Evolutionary conservation across 441 rosid genomes (phyloP), one percentile per base, ranked within the genome.

Genomic region (Isatis lusitanica): DNA sequence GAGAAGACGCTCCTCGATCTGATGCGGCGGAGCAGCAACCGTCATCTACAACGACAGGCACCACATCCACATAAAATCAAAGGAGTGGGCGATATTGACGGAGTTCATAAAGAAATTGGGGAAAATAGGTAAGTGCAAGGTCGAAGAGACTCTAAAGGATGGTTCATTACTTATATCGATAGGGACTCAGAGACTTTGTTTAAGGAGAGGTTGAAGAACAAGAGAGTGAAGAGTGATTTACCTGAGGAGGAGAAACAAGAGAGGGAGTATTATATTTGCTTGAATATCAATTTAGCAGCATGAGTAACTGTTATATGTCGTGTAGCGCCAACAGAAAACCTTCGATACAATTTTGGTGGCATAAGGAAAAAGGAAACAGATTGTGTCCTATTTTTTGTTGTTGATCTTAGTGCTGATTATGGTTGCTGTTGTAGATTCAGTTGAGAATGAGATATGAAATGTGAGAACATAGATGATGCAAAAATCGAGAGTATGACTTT

Each of bases 211-310:
- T 69, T 86, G 82, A 92, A 92, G 84, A 92, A 85, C 28, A 95
- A 95, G 87, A 85, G 99, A 51, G 71, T 88, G 0, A 88, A 81
- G 76, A 79, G 90, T 24, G 97, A 92, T 68, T 56, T 90, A 75
- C 97, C 70, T 8, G 98, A 95, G 63, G 98, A 94, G 79, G 99
- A 95, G 86, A 94, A 88, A 78, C 90, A 89, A 44, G 98, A 92
- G 85, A 83, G 88, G 60, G 93, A 90, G 65, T n/a, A n/a, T n/a
- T n/a, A n/a, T n/a, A n/a, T n/a, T n/a, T n/a, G n/a, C n/a, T n/a
- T n/a, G n/a, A n/a, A n/a, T n/a, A n/a, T n/a, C n/a, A n/a, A n/a
- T n/a, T n/a, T n/a, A n/a, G n/a, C n/a, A n/a, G n/a, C n/a, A n/a
- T n/a, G n/a, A n/a, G n/a, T n/a, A n/a, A n/a, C n/a, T n/a, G n/a